Evolutionary conservation across 352 stramenopile species (phyloP), one percentile per base, ranked within the genome.

Genomic region (Globisporangium barbulae): DNA sequence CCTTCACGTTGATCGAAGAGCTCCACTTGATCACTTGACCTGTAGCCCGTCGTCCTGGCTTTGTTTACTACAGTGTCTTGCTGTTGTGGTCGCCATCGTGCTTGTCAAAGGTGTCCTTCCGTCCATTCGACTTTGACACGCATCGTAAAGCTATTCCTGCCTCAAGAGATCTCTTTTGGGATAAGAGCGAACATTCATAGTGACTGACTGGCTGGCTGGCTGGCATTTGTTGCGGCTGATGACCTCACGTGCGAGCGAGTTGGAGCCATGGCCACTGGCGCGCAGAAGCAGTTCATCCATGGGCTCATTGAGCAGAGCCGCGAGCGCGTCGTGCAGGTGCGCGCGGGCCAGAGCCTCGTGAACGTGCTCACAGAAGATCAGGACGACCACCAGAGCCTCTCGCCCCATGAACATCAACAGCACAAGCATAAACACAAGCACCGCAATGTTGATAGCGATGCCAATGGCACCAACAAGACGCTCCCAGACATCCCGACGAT

Each of bases 281-380:
- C 66, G 42, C 78, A 81, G 44, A 83, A 76, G 65, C 70, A 75
- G 45, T 66, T 89, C 22, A 74, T 89, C 47, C 81, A 79, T 59
- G 75, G 79, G 22, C 71, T 90, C 25, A 68, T 90, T n/a, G 74
- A 89, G 53, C 70, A 79, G 61, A 90, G 81, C 28, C 69, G 69
- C 45, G 75, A 88, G 44, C 77, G 81, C 33, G 74, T 89, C 10
- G 66, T 74, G 47, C 78, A 86, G 53, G 78, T 85, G 50, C 78
- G 79, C 2, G 77, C 81, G 0, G 81, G 81, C 6, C 75, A 77
- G 57, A 79, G 71, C 39, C 69, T 90, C 9, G 39, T 70, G 7
- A 61, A 73, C 21, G 74, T 86, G 21, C 61, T 86, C 49, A 62
- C 78, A 25, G 50, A 65, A 33, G 49, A 53, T 19, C 45, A 44